Percentiles rank a stretch among this genome's conserved stretches.
Evolutionary conservation across 306 rosid genomes (phyloP).

Genomic region (Vachellia pachyceras): DNA sequence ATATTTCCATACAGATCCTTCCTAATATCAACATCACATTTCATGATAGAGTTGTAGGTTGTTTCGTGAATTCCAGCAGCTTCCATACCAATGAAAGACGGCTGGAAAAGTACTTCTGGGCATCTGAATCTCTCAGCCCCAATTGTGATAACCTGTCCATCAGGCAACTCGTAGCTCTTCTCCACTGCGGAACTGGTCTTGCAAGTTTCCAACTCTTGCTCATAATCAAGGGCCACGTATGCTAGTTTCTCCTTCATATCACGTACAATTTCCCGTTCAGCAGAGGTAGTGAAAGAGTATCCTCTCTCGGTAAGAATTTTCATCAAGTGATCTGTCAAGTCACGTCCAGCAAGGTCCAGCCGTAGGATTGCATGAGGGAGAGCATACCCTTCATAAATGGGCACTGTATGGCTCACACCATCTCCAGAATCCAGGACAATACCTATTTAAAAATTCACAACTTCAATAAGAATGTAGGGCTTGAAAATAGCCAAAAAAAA

Average conservation of each 20-base stretch:
- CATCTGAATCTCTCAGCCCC: slow-evolving; percentile 67
- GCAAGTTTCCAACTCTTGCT: slow-evolving; percentile 51
- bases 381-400: slow-evolving; percentile 58
- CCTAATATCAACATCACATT: slow-evolving; percentile 64
- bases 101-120: slow-evolving; percentile 65
- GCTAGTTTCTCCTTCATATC: slow-evolving; percentile 60
- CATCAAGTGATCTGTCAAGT: slow-evolving; percentile 51
- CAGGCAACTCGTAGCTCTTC: slow-evolving; percentile 61
- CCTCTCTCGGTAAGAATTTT: slow-evolving; percentile 56
- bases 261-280: slow-evolving; percentile 59
- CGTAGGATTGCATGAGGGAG: slow-evolving; percentile 60
- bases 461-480: background rate
- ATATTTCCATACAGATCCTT: slow-evolving; percentile 58
- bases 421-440: slow-evolving; percentile 61
- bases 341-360: slow-evolving; percentile 60
- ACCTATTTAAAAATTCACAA: slow-evolving; percentile 38
- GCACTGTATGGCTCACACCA: slow-evolving; percentile 62
- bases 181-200: slow-evolving; percentile 55
- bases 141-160: slow-evolving; percentile 61
- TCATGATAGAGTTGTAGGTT: slow-evolving; percentile 61
- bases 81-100: slow-evolving; percentile 62
- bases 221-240: slow-evolving; percentile 56
- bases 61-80: slow-evolving; percentile 62
- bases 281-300: slow-evolving; percentile 52
- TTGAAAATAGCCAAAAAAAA: background rate